Evolutionary conservation across 495 filamentous ascomycete species (phyloP).

Genomic region (Annulohypoxylon nitens): DNA sequence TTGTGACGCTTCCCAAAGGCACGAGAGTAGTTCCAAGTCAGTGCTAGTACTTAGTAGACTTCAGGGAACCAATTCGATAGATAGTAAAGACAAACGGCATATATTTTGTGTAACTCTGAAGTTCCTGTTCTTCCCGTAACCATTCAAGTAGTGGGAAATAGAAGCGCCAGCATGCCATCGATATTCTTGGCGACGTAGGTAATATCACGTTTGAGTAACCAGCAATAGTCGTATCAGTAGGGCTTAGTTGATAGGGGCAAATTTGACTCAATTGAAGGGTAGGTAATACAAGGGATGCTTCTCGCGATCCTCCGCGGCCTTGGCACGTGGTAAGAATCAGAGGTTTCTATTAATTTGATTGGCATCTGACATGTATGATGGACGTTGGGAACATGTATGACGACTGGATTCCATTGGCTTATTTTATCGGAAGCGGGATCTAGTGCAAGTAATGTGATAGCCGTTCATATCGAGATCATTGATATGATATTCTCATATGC

Average conservation of each 20-base stretch:
- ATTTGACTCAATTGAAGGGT: not conserved
- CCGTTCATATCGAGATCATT: not conserved
- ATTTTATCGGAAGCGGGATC: not conserved
- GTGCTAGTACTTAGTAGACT: too few species aligned
- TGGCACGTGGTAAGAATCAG: not conserved
- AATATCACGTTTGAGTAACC: not conserved
- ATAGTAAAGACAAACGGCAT: too few species aligned
- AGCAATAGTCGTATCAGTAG: not conserved
- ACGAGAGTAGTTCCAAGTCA: too few species aligned
- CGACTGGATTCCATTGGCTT: not conserved
- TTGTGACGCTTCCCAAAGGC: too few species aligned
- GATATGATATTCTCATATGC: not conserved
- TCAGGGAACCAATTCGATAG: too few species aligned
- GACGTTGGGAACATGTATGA: not conserved
- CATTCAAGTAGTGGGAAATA: not conserved
- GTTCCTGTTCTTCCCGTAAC: not conserved
- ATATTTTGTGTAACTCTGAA: not conserved
- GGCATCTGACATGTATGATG: not conserved
- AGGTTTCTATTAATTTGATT: not conserved
- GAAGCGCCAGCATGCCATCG: not conserved
- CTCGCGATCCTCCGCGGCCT: not conserved
- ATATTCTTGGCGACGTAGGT: not conserved
- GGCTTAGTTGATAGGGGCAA: not conserved
- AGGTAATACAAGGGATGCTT: not conserved
- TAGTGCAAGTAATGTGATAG: not conserved